Conservation (phyloP, 1,139 yeast genomes). For the Debaryomyces coudertii region DNA sequence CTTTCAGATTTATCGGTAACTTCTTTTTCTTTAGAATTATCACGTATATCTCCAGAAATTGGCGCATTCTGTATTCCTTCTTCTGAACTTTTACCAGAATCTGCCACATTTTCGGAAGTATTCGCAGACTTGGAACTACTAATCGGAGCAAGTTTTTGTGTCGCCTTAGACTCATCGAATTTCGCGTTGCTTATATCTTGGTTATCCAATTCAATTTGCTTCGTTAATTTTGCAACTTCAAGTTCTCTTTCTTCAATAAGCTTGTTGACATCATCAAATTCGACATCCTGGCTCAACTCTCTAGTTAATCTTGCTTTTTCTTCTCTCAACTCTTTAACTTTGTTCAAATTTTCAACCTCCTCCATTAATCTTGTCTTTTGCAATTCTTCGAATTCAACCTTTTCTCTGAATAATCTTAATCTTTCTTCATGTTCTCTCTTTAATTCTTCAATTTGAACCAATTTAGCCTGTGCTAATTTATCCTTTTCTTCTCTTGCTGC, state of each 20-base stretch:
- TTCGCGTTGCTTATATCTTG: conserved; percentile 24
- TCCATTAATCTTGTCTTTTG: conserved; percentile 40
- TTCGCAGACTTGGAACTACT: not conserved
- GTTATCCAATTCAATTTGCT: conserved; percentile 40
- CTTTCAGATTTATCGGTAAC: conserved; percentile 11
- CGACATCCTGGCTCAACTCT: conserved; percentile 28
- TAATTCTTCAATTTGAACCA: conserved; percentile 37
- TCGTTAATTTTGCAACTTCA: conserved; percentile 38
- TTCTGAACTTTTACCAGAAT: conserved; percentile 17
- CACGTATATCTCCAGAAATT: not conserved
- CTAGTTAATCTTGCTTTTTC: conserved; percentile 39
- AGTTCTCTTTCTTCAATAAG: conserved; percentile 41
- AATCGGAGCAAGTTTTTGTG: not conserved
- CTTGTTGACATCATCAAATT: conserved; percentile 35
- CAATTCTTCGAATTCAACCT: conserved; percentile 39
- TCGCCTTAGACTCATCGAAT: conserved; percentile 6
- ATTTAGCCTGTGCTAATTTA: conserved; percentile 35
- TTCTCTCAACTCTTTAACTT: conserved; percentile 42
- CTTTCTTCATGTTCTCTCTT: conserved; percentile 39
- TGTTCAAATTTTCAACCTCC: conserved; percentile 44
- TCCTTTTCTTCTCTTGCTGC: conserved; percentile 37
- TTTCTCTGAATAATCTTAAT: conserved; percentile 32
- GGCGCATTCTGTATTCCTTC: conserved; percentile 14
- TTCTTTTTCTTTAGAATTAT: not conserved
- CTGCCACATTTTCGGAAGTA: conserved; percentile 15